Conservation (phyloP, 176 grass and related monocot species). For the Eremochloa ophiuroides region DNA sequence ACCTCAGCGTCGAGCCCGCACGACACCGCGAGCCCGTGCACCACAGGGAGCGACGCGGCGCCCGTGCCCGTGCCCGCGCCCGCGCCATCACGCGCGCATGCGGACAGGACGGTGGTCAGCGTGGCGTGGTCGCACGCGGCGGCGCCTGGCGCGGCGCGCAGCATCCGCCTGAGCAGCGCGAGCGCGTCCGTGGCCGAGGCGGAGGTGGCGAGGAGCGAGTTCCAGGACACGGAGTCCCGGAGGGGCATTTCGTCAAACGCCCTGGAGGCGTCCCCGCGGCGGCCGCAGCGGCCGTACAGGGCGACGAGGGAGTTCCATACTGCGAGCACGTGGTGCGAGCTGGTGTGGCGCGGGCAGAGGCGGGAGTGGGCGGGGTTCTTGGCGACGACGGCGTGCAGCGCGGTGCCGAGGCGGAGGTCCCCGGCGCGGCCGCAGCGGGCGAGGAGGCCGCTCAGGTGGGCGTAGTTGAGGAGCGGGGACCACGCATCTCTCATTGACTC, state of each 20-base stretch:
- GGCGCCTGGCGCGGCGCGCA: background rate
- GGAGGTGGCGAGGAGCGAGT: conserved; percentile 58
- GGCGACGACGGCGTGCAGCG: conserved; percentile 57
- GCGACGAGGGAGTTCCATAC: conserved; percentile 72
- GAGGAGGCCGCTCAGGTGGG: conserved; percentile 57
- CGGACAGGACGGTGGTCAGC: conserved; percentile 61
- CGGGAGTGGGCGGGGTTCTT: conserved; percentile 43
- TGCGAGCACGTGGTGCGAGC: conserved; percentile 25
- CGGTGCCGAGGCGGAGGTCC: conserved; percentile 50
- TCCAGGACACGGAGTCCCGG: conserved; percentile 82
- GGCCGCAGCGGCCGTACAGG: conserved; percentile 64
- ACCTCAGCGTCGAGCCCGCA: conserved; percentile 38
- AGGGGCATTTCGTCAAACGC: conserved; percentile 76
- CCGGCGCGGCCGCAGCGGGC: conserved; percentile 51
- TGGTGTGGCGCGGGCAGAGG: background rate
- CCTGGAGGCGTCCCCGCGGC: conserved; percentile 34
- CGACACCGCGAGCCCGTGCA: conserved; percentile 44
- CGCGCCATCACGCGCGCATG: conserved; percentile 21
- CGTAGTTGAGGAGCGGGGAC: conserved; percentile 35
- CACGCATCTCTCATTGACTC: conserved; percentile 28
- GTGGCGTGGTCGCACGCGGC: conserved; percentile 50
- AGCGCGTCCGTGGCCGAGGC: conserved; percentile 28
- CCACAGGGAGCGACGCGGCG: conserved; percentile 21
- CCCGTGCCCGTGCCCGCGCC: no score
- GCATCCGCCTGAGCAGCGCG: conserved; percentile 54